phyloP scores from a whole-genome alignment of 768 basidiomycete species.

The Roridomyces roridus region DNA sequence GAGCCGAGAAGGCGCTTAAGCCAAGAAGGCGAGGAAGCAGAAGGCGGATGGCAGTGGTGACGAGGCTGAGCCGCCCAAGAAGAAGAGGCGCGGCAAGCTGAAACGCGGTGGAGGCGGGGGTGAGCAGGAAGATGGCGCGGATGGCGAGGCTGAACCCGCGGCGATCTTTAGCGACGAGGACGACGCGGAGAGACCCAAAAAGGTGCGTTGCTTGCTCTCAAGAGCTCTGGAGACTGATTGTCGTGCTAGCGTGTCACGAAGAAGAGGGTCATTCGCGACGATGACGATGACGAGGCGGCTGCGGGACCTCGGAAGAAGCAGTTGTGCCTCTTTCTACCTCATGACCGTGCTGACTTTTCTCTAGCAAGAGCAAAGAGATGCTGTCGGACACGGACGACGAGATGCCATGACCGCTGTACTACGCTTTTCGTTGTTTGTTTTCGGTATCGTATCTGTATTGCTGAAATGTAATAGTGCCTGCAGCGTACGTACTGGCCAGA shows the following conservation, averaged over 20 bases:
- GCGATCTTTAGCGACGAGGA: constrained; percentile 78
- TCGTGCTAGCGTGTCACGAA: constrained; percentile 55
- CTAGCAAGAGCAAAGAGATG: constrained; percentile 87
- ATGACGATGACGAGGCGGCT: constrained; percentile 73
- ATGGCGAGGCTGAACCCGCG: constrained; percentile 66
- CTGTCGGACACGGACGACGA: constrained; percentile 90
- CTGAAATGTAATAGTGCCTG: constrained; percentile 9
- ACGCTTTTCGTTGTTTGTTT: too few species aligned
- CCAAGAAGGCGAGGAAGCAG: constrained; percentile 59
- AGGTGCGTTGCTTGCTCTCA: constrained; percentile 49
- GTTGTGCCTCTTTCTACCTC: constrained; percentile 61
- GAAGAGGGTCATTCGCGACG: constrained; percentile 80
- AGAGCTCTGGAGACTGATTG: background rate
- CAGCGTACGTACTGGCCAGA: too few species aligned
- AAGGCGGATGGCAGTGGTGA: constrained; percentile 59
- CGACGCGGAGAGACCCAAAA: constrained; percentile 70
- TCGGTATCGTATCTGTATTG: constrained; percentile 20
- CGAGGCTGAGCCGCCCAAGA: constrained; percentile 68
- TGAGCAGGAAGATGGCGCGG: constrained; percentile 60
- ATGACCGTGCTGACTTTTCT: constrained; percentile 5
- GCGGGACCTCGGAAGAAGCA: constrained; percentile 78
- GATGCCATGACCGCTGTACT: constrained; percentile 48
- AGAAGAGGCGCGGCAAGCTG: constrained; percentile 72
- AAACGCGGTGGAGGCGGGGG: constrained; percentile 58
- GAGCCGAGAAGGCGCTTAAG: constrained; percentile 80